Base-by-base conservation (phyloP, 2,329 filamentous ascomycete species). In the Verticillium nonalfalfae region DNA sequence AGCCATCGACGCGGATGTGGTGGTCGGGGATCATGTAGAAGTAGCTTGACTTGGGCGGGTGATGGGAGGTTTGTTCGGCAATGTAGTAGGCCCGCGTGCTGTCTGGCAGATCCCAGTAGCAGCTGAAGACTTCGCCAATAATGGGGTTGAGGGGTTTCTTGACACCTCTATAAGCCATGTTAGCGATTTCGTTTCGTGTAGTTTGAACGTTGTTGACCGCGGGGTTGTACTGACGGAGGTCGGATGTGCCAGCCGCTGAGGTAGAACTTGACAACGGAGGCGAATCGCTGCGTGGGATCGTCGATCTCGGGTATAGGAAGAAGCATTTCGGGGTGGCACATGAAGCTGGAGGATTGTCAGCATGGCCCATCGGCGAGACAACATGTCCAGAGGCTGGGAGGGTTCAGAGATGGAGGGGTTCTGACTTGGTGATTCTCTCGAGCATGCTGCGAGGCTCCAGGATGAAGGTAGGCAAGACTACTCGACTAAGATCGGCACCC, bases 61-160 rank as follows among this genome's bases (percentile, higher is more conserved):
- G 95, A 74, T 99, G 95, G 34, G 93, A 98, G 1, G 95, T 99
- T 76, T 99, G 95, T 76, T 99, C 95, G 57, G 94, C 88, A 68
- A 99, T 92, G 78, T 99, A 99, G 79, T 97, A 99, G 65, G 91
- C 94, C 67, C 86, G 87, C 36, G 91, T 96, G 18, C 88, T 81
- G 75, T 96, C 90, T 14, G 89, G 85, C 65, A 96, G 89, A 68
- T 97, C 90, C 95, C 95, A 99, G 75, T 95, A 97, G 75, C 94
- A 93, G 59, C 92, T 94, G 73, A 93, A 98, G 56, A 90, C 90
- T 77, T 99, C 95, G 72, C 95, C 95, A 21, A 99, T 85, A 64
- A 99, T 94, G 1, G 95, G 95, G 74, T 99, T 99, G 65, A 99
- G 80, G 54, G 95, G 95, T 74, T 99, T 99, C 82, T 99, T 99